Percentiles rank a stretch among this genome's conserved stretches.
These are phyloP conservation scores for Capronia coronata DNA, from an alignment of 2,329 filamentous ascomycete species.

Conservation along the genomic window DNA sequence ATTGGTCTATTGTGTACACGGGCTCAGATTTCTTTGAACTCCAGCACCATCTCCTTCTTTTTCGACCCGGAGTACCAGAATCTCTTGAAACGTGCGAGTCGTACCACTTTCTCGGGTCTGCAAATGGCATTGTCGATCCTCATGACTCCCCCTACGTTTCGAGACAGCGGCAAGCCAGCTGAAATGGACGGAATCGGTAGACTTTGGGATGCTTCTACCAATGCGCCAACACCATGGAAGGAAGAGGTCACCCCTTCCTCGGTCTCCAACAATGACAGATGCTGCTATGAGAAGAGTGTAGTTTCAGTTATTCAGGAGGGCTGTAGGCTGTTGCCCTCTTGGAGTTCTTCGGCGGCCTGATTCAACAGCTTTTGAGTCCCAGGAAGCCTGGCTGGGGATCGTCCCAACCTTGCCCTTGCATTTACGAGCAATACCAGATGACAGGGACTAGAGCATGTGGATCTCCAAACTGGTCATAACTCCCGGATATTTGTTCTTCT, in stretches of 20 bases:
- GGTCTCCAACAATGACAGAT: slow-evolving; percentile 12
- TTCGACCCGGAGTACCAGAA: not conserved
- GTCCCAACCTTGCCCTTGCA: slow-evolving; percentile 7
- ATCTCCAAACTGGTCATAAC: not conserved
- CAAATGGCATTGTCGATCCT: slow-evolving; percentile 20
- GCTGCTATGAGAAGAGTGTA: slow-evolving; percentile 12
- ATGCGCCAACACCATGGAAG: slow-evolving; percentile 10
- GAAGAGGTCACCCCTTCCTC: slow-evolving; percentile 3
- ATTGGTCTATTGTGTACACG: no score
- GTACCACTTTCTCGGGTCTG: slow-evolving; percentile 19
- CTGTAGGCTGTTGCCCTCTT: not conserved
- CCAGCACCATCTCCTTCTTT: not conserved
- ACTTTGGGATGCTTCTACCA: slow-evolving; percentile 6
- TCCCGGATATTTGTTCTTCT: slow-evolving; percentile 12
- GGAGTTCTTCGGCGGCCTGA: slow-evolving; percentile 3
- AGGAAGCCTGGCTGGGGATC: slow-evolving; percentile 2
- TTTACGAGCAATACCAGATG: slow-evolving; percentile 16
- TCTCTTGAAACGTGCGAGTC: slow-evolving; percentile 13
- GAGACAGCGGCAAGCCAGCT: slow-evolving; percentile 15
- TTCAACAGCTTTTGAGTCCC: slow-evolving; percentile 11
- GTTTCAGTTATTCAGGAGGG: slow-evolving; percentile 10
- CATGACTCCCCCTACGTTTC: slow-evolving; percentile 7
- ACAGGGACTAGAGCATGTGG: slow-evolving; percentile 6
- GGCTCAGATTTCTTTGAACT: not conserved
- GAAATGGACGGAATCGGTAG: slow-evolving; percentile 2